Evolutionary conservation across 2,329 filamentous ascomycete species (phyloP).

Genomic region (Sporothrix pallida): DNA sequence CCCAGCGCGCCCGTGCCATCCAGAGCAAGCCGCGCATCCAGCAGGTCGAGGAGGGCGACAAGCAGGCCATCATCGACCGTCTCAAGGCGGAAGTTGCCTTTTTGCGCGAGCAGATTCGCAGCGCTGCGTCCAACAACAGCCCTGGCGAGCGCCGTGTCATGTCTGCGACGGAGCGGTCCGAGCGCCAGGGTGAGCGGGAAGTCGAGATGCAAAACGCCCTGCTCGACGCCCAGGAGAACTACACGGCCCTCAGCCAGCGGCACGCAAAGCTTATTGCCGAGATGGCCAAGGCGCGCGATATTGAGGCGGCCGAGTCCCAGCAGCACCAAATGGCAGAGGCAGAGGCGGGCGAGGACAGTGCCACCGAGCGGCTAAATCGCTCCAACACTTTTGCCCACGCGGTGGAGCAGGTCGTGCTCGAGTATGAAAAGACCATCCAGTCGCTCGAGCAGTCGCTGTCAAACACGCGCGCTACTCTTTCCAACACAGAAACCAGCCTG

Average conservation of each 20-base stretch:
- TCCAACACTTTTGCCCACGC: conserved; percentile 96
- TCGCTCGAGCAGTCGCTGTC: conserved; percentile 89
- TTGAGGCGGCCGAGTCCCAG: conserved; percentile 64
- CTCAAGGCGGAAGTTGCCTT: conserved; percentile 94
- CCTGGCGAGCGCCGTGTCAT: conserved; percentile 60
- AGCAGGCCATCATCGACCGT: conserved; percentile 89
- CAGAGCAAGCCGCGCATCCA: conserved; percentile 98
- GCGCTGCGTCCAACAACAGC: conserved; percentile 68
- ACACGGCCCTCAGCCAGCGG: conserved; percentile 85
- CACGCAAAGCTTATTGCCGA: conserved; percentile 96
- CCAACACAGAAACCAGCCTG: conserved; percentile 82
- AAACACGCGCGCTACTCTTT: conserved; percentile 81
- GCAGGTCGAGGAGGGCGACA: conserved; percentile 89
- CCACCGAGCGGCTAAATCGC: conserved; percentile 85
- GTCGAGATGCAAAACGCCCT: conserved; percentile 91
- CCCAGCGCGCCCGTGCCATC: conserved; percentile 91
- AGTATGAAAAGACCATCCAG: conserved; percentile 99
- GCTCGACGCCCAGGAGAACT: conserved; percentile 92
- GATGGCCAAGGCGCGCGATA: conserved; percentile 83
- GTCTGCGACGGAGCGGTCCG: conserved; percentile 70
- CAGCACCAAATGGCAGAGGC: conserved; percentile 51
- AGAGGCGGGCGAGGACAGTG: conserved; percentile 73
- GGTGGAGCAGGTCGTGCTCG: conserved; percentile 92
- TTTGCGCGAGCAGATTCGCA: conserved; percentile 89
- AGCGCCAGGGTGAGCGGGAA: conserved; percentile 83